Evolutionary conservation across 2,329 filamentous ascomycete genomes (phyloP).

Genomic region (Neophaeococcomyces aloes): DNA sequence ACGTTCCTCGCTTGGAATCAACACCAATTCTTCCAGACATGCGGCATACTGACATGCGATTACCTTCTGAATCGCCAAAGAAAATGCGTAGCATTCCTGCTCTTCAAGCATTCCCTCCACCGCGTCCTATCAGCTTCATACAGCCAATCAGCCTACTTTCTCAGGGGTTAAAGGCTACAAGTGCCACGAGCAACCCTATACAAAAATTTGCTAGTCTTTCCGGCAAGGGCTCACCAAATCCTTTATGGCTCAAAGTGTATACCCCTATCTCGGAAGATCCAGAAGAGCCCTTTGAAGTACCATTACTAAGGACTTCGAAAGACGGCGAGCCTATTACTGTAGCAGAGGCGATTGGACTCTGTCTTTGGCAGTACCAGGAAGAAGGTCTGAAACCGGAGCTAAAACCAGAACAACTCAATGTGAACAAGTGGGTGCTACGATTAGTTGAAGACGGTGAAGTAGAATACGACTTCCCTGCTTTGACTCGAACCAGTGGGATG

Average conservation of each 20-base stretch:
- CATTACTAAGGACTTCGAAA: constrained; percentile 45
- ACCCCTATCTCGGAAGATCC: constrained; percentile 48
- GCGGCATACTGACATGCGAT: constrained; percentile 21
- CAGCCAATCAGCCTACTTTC: constrained; percentile 49
- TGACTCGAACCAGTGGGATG: constrained; percentile 47
- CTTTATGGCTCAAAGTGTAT: constrained; percentile 54
- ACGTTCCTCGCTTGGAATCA: constrained; percentile 31
- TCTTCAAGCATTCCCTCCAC: constrained; percentile 49
- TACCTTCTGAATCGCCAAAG: constrained; percentile 39
- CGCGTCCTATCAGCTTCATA: constrained; percentile 51
- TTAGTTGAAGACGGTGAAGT: constrained; percentile 60
- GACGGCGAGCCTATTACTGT: constrained; percentile 46
- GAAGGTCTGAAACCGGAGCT: constrained; percentile 46
- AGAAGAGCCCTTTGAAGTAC: constrained; percentile 48
- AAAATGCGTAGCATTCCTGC: constrained; percentile 38
- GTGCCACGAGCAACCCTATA: constrained; percentile 49
- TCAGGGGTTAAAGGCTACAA: constrained; percentile 46
- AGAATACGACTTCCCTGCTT: constrained; percentile 54
- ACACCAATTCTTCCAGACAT: constrained; percentile 41
- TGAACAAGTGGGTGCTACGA: constrained; percentile 55
- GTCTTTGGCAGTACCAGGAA: constrained; percentile 52
- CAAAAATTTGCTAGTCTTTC: constrained; percentile 51
- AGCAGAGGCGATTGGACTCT: constrained; percentile 52
- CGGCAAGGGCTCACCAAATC: constrained; percentile 49
- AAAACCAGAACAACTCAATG: constrained; percentile 42